A percentile compares a stretch with the other conserved stretches of the same genome.
phyloP scores from a whole-genome alignment of 805 yeast species.

The Hanseniaspora mollemarum region DNA sequence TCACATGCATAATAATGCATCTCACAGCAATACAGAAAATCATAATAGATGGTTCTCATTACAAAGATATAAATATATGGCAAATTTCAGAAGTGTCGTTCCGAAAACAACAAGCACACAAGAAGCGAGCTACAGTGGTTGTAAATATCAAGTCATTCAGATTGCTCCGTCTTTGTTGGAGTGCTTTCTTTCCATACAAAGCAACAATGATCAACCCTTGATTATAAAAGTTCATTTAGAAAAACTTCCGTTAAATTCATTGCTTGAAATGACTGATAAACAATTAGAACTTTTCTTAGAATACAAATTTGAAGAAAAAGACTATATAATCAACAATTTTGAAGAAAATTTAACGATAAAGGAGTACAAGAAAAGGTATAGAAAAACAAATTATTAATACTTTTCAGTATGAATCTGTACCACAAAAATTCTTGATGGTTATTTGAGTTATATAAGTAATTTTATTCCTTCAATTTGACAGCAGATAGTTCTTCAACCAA shows the following conservation, averaged over 20 bases:
- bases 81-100: neutral
- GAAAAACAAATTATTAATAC: conserved; percentile 16
- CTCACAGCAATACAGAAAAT: conserved; percentile 29
- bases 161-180: conserved; percentile 28
- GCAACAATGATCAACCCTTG: conserved; percentile 23
- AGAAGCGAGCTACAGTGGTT: neutral
- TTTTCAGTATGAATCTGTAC: no score
- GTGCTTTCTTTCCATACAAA: conserved; percentile 20
- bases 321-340: conserved; percentile 36
- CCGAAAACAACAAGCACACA: neutral
- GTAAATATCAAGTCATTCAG: conserved; percentile 25
- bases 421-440: no score
- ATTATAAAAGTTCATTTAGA: conserved; percentile 37
- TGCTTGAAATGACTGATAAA: conserved; percentile 43
- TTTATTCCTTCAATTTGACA: conserved; percentile 33
- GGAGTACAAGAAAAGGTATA: neutral
- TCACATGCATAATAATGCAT: conserved; percentile 32
- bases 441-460: conserved; percentile 24
- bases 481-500: conserved; percentile 34
- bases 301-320: conserved; percentile 59
- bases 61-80: conserved; percentile 12
- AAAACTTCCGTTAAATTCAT: conserved; percentile 35
- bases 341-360: conserved; percentile 27
- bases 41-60: conserved; percentile 24
- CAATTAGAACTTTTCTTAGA: conserved; percentile 70